A percentile compares a stretch with the other conserved stretches of the same genome.
Conservation (phyloP, 495 filamentous ascomycete species). For the Beverwykella pulmonaria region DNA sequence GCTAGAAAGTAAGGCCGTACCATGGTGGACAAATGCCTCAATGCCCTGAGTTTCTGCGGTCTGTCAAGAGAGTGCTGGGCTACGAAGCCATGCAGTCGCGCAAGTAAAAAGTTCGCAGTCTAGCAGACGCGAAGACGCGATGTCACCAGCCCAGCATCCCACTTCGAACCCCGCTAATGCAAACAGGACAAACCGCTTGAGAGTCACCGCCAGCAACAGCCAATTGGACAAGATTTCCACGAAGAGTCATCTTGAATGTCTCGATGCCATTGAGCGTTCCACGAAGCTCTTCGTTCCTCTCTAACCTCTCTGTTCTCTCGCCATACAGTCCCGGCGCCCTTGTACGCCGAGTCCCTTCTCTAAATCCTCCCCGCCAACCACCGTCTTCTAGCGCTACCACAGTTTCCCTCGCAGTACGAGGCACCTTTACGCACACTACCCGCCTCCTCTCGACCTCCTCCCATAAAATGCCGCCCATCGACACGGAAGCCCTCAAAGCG, state of each 20-base stretch:
- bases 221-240: constrained; percentile 8
- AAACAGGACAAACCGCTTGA: constrained; percentile 21
- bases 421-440: background rate
- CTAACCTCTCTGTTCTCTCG: background rate
- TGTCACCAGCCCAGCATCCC: constrained; percentile 31
- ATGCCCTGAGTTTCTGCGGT: background rate
- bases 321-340: background rate
- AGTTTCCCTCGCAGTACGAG: background rate
- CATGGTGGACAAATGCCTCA: constrained; percentile 10
- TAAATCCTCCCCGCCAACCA: background rate
- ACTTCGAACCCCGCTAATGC: constrained; percentile 13
- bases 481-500: constrained; percentile 17
- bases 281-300: background rate
- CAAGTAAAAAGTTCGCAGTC: background rate
- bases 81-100: background rate
- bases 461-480: constrained; percentile 28
- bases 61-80: too few species aligned
- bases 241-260: background rate
- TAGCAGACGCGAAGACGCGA: constrained; percentile 28
- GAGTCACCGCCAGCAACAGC: constrained; percentile 6
- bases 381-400: background rate
- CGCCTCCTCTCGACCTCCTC: constrained; percentile 1
- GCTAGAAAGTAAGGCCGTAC: background rate
- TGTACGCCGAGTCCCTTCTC: background rate
- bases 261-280: constrained; percentile 22